These are phyloP conservation scores for Hygrophorus pudorinus DNA, from an alignment of 768 basidiomycete species.

Conservation along the genomic window DNA sequence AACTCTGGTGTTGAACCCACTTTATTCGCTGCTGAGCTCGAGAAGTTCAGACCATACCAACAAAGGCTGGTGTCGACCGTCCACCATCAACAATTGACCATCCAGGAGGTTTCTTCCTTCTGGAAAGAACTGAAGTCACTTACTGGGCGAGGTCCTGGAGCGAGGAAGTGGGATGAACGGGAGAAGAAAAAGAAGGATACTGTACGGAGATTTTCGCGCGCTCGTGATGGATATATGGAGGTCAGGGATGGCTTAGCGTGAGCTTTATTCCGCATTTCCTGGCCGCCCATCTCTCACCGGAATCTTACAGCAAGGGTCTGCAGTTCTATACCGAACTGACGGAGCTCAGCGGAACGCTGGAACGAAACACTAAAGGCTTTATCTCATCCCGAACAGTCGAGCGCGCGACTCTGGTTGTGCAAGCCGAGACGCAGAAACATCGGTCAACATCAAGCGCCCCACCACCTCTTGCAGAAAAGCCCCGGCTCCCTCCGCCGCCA, in stretches of 20 bases:
- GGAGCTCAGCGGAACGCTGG: conserved; percentile 49
- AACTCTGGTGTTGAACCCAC: conserved; percentile 76
- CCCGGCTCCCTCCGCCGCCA: conserved; percentile 38
- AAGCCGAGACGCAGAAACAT: conserved; percentile 65
- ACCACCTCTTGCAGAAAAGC: conserved; percentile 37
- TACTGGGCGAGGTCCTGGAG: conserved; percentile 66
- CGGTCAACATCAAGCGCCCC: conserved; percentile 37
- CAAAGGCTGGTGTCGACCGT: conserved; percentile 71
- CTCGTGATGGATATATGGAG: conserved; percentile 80
- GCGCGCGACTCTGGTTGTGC: conserved; percentile 53
- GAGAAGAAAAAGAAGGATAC: conserved; percentile 74
- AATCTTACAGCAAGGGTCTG: conserved; percentile 63
- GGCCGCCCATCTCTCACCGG: conserved; percentile 7
- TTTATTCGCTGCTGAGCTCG: conserved; percentile 86
- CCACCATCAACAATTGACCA: conserved; percentile 58
- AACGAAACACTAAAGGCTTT: conserved; percentile 50
- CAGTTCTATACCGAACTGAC: conserved; percentile 82
- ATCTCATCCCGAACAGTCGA: conserved; percentile 56
- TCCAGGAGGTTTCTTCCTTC: conserved; percentile 66
- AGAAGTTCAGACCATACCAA: conserved; percentile 92
- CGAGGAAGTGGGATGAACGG: conserved; percentile 72
- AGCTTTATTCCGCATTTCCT: conserved; percentile 22
- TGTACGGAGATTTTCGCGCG: conserved; percentile 58
- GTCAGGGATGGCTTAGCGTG: conserved; percentile 77
- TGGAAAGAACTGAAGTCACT: conserved; percentile 69